A percentile compares a stretch with the other conserved stretches of the same genome.
These are phyloP conservation scores for Pseudozyma flocculosa DNA, from an alignment of 1,284 basidiomycete genomes.

Conservation along the genomic window DNA sequence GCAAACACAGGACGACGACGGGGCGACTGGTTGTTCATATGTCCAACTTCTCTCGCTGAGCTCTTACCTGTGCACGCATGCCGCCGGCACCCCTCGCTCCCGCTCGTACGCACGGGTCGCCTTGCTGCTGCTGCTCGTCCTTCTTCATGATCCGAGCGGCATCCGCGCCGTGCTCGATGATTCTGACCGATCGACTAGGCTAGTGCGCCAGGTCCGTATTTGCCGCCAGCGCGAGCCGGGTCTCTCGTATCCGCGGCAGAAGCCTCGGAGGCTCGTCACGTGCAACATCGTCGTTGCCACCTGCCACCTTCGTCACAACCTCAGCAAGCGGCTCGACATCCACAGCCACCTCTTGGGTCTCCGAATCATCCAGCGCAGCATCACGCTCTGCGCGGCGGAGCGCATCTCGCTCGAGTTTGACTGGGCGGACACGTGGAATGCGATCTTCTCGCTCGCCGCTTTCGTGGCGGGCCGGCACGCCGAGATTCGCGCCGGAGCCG, in stretches of 20 bases:
- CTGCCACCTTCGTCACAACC: conserved; percentile 47
- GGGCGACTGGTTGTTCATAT: conserved; percentile 12
- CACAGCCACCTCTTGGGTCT: conserved; percentile 34
- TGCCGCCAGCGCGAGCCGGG: conserved; percentile 48
- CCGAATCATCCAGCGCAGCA: conserved; percentile 36
- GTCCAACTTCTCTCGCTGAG: conserved; percentile 34
- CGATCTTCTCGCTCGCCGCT: conserved; percentile 28
- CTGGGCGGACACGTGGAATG: conserved; percentile 45
- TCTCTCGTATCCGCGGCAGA: conserved; percentile 20
- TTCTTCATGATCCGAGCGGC: conserved; percentile 35
- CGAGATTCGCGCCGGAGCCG: conserved; percentile 19
- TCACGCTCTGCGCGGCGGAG: conserved; percentile 33
- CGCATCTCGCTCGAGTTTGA: conserved; percentile 44
- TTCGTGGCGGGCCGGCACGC: conserved; percentile 33
- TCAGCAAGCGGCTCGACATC: conserved; percentile 44
- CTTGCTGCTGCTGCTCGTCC: conserved; percentile 35
- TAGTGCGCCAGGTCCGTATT: conserved; percentile 20
- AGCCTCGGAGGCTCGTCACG: conserved; percentile 38
- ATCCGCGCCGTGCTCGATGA: conserved; percentile 25
- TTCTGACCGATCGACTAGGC: background rate
- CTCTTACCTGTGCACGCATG: conserved; percentile 44
- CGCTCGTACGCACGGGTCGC: conserved; percentile 31
- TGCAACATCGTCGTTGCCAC: conserved; percentile 36
- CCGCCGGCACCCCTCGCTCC: conserved; percentile 31
- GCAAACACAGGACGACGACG: background rate